phyloP scores from a whole-genome alignment of 129 eudicot genomes.

The carrot (Daucus carota) region DH1_v3.0 NC_030388.2:24995001-24995500 shows the following conservation, averaged over 20 bases:
- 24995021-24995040: too few relatives aligned
- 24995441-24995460: background rate
- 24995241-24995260: background rate
- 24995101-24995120: too few relatives aligned
- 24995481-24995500: conserved; percentile 33
- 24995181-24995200: background rate
- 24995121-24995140: too few relatives aligned
- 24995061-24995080: too few relatives aligned
- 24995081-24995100: too few relatives aligned
- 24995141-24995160: background rate
- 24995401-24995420: background rate
- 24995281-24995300: background rate
- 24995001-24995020: too few relatives aligned
- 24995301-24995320: background rate
- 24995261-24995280: background rate
- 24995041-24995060: too few relatives aligned
- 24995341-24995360: background rate
- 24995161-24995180: background rate
- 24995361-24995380: background rate
- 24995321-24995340: background rate
- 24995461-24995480: conserved; percentile 18
- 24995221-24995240: background rate
- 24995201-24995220: background rate
- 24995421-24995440: background rate
- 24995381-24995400: background rate